phyloP scores from a whole-genome alignment of 2,329 filamentous ascomycete species.

The Colletotrichum lupini region DNA sequence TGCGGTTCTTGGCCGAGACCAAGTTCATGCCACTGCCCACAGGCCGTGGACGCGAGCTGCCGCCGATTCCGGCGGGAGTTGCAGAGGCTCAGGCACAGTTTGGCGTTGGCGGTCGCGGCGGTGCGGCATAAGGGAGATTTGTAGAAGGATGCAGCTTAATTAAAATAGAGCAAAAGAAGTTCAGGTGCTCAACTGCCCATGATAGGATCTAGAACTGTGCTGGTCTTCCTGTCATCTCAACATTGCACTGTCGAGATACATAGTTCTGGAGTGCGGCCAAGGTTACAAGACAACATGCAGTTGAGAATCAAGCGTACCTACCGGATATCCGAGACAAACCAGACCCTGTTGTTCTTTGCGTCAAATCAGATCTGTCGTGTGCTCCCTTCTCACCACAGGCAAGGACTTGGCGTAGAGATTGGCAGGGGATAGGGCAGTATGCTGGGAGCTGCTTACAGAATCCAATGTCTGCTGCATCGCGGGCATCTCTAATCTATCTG shows the following conservation, averaged over 20 bases:
- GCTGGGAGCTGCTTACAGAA: background rate
- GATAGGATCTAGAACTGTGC: no score
- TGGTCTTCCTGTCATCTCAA: background rate
- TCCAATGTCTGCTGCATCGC: background rate
- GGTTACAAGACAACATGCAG: no score
- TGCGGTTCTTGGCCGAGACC: constrained; percentile 44
- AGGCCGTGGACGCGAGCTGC: constrained; percentile 41
- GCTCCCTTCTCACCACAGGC: no score
- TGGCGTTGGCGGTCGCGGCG: constrained; percentile 38
- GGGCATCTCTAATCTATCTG: background rate
- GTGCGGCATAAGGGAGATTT: background rate
- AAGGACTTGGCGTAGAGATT: background rate
- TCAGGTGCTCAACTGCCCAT: no score
- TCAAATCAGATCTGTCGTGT: rapidly evolving
- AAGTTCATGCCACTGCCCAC: constrained; percentile 45
- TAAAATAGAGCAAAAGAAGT: background rate
- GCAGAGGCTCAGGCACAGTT: constrained; percentile 38
- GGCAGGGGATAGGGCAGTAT: background rate
- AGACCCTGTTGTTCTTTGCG: no score
- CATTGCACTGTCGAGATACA: background rate
- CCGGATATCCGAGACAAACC: no score
- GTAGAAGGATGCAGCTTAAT: background rate
- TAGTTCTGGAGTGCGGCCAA: background rate
- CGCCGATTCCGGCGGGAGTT: constrained; percentile 37
- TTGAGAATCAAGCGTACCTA: no score